Evolutionary conservation across 495 filamentous ascomycete species (phyloP).

Genomic region (Staphylotrichum longicolle): DNA sequence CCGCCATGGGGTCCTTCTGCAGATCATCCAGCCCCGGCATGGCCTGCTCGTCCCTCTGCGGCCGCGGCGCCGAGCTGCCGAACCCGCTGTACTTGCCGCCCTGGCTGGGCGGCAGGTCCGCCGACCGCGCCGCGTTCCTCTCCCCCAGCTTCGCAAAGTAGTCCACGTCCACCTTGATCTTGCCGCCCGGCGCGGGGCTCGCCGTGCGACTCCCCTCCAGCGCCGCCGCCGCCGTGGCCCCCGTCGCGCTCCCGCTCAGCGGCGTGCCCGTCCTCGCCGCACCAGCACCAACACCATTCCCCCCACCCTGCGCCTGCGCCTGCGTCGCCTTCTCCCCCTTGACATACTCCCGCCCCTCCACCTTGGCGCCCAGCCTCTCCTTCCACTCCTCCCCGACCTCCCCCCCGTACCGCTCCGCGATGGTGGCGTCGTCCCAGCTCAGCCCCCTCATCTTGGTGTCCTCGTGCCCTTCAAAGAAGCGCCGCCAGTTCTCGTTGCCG

Average conservation of each 20-base stretch:
- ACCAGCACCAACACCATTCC: conserved; percentile 31
- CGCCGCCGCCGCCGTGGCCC: conserved; percentile 47
- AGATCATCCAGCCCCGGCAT: conserved; percentile 75
- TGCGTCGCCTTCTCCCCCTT: conserved; percentile 53
- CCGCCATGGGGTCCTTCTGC: conserved; percentile 84
- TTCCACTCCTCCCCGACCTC: conserved; percentile 94
- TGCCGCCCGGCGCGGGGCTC: conserved; percentile 54
- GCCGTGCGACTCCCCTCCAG: conserved; percentile 63
- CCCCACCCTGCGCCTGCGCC: conserved; percentile 29
- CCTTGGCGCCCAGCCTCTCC: conserved; percentile 79
- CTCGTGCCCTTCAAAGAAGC: conserved; percentile 73
- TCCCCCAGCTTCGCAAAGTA: conserved; percentile 83
- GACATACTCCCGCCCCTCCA: conserved; percentile 80
- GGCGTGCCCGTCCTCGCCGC: conserved; percentile 40
- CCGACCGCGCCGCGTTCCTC: conserved; percentile 74
- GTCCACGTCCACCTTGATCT: conserved; percentile 69
- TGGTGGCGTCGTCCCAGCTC: conserved; percentile 72
- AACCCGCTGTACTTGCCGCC: conserved; percentile 93
- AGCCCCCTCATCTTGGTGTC: conserved; percentile 58
- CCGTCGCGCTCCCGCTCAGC: conserved; percentile 44
- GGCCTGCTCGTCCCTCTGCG: conserved; percentile 42
- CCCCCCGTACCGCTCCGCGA: conserved; percentile 82
- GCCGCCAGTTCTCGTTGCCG: conserved; percentile 80
- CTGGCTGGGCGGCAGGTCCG: conserved; percentile 74
- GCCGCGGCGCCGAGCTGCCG: conserved; percentile 62